phyloP scores from a whole-genome alignment of 1,139 yeast genomes.

The Trichomonascaceae sp. region DNA sequence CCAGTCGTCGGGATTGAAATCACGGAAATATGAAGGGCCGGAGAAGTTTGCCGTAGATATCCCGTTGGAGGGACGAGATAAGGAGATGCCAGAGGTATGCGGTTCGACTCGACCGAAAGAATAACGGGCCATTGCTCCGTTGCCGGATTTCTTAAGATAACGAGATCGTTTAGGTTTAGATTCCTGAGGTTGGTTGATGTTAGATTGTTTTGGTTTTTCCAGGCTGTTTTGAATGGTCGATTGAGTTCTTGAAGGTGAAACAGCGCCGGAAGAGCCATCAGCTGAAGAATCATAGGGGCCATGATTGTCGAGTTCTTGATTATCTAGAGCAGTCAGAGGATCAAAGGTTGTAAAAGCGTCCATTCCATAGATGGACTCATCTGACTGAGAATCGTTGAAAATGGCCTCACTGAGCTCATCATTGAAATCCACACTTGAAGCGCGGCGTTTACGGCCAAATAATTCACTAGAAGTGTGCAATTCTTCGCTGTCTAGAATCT shows the following conservation, averaged over 20 bases:
- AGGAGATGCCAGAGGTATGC: constrained; percentile 2
- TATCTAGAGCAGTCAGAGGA: neutral
- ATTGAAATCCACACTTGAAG: neutral
- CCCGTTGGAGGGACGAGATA: neutral
- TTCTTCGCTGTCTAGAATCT: neutral
- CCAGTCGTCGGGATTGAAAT: constrained; percentile 29
- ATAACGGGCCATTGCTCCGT: constrained; percentile 4
- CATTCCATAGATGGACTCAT: neutral
- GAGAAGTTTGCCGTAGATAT: neutral
- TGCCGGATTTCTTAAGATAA: neutral
- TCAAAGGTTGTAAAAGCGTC: neutral
- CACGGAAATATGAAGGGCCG: constrained; percentile 27
- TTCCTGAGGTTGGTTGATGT: neutral
- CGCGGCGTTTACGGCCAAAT: neutral
- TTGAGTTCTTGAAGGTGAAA: neutral
- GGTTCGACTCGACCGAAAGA: constrained; percentile 6
- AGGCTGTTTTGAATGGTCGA: neutral
- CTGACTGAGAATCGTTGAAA: neutral
- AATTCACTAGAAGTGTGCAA: neutral
- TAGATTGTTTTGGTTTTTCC: neutral
- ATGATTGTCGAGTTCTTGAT: neutral
- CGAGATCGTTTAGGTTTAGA: neutral
- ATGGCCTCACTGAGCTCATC: neutral
- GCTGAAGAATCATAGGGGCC: neutral
- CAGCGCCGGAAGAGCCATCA: neutral